Conservation (phyloP, 169 alveolate genomes). For the Blepharisma undulans region DNA sequence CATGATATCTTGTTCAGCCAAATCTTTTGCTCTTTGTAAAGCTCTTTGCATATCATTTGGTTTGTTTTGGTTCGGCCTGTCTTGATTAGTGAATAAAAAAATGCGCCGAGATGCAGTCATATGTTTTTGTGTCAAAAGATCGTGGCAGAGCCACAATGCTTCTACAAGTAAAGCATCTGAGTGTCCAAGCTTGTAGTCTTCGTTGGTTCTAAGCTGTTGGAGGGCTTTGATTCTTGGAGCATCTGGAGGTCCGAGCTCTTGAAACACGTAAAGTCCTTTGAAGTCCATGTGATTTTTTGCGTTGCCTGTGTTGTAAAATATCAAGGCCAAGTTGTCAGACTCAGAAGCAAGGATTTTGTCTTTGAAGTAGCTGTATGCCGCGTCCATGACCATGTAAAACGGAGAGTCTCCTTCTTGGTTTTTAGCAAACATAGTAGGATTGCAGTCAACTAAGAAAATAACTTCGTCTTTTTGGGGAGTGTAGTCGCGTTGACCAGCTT, state of each 20-base stretch:
- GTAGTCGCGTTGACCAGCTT: background rate
- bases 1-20: conserved; percentile 72
- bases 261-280: conserved; percentile 59
- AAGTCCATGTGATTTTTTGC: conserved; percentile 64
- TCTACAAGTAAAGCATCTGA: conserved; percentile 57
- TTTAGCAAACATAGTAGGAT: conserved; percentile 4
- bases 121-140: conserved; percentile 56
- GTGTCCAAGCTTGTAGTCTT: conserved; percentile 44
- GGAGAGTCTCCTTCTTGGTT: background rate
- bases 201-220: conserved; percentile 33
- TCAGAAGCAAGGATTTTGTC: conserved; percentile 82
- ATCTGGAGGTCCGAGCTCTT: conserved; percentile 67
- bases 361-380: conserved; percentile 73
- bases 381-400: conserved; percentile 25
- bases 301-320: conserved; percentile 74
- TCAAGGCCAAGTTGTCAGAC: conserved; percentile 80
- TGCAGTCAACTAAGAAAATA: conserved; percentile 17
- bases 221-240: conserved; percentile 67
- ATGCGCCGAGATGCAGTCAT: conserved; percentile 74
- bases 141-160: conserved; percentile 82
- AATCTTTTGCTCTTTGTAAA: conserved; percentile 75
- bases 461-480: conserved; percentile 19
- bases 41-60: conserved; percentile 57
- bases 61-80: conserved; percentile 73
- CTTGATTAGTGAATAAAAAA: conserved; percentile 86